Evolutionary conservation across 768 basidiomycete genomes (phyloP).

Genomic region (Serendipita vermifera): DNA sequence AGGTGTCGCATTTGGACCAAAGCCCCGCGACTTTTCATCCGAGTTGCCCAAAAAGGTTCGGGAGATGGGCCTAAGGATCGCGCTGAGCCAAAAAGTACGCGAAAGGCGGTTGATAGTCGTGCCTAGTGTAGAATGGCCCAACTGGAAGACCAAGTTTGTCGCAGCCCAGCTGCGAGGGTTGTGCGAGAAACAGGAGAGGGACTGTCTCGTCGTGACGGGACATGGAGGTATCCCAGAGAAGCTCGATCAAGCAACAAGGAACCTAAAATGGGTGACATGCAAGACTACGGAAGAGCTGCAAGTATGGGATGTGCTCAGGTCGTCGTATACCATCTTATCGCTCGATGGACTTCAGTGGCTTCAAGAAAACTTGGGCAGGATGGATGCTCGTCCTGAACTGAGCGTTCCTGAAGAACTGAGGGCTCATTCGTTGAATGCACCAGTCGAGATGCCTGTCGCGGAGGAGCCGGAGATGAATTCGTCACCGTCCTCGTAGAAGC

Average conservation of each 20-base stretch:
- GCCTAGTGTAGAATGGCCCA: constrained; percentile 55
- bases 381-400: neutral
- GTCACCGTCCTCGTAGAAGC: too few species aligned
- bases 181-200: constrained; percentile 48
- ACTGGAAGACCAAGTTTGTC: constrained; percentile 56
- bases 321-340: neutral
- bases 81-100: constrained; percentile 68
- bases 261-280: constrained; percentile 57
- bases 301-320: constrained; percentile 59
- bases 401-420: too few species aligned
- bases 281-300: constrained; percentile 51
- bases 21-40: constrained; percentile 83
- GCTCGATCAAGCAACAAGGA: constrained; percentile 49
- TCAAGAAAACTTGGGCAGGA: neutral
- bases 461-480: too few species aligned
- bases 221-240: constrained; percentile 38
- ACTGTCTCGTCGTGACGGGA: constrained; percentile 55
- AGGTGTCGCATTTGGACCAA: constrained; percentile 83
- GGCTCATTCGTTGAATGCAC: too few species aligned
- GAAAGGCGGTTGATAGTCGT: constrained; percentile 67
- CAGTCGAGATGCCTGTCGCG: too few species aligned
- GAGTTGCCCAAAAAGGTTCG: constrained; percentile 87
- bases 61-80: constrained; percentile 85
- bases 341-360: neutral
- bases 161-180: constrained; percentile 47